Conservation (phyloP, 1,284 basidiomycete species). For the Apiotrichum siamense region DNA sequence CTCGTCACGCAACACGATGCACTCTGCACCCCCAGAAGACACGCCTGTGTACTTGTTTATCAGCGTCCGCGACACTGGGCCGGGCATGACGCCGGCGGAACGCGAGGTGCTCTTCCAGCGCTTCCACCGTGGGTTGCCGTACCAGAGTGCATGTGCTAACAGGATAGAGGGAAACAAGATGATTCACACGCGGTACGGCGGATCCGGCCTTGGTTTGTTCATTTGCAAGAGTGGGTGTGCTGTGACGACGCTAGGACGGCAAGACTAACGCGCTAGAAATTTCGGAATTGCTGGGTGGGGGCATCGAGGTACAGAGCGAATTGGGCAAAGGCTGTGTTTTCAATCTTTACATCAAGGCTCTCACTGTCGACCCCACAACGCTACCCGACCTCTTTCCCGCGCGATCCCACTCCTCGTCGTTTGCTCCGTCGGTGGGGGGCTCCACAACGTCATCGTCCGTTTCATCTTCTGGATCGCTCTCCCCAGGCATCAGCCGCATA, state of each 20-base stretch:
- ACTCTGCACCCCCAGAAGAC: constrained; percentile 4
- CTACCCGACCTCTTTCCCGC: background rate
- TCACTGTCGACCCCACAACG: background rate
- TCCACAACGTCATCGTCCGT: too few species aligned
- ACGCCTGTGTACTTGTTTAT: constrained; percentile 21
- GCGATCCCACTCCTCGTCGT: background rate
- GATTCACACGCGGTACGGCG: constrained; percentile 32
- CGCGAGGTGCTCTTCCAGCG: constrained; percentile 25
- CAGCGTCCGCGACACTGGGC: constrained; percentile 30
- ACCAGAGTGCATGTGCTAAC: background rate
- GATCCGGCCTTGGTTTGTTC: constrained; percentile 35
- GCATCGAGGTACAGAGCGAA: constrained; percentile 27
- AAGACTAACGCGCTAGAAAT: constrained; percentile 21
- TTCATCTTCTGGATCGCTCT: too few species aligned
- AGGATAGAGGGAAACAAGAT: constrained; percentile 21
- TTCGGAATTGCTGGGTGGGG: constrained; percentile 30
- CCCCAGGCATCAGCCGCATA: too few species aligned
- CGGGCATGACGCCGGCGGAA: constrained; percentile 26
- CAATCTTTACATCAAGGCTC: constrained; percentile 33
- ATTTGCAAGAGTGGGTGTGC: constrained; percentile 24
- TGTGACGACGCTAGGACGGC: background rate
- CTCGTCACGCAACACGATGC: background rate
- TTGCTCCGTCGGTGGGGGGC: too few species aligned
- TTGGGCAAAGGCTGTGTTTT: constrained; percentile 45
- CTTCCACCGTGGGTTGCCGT: constrained; percentile 10